Conservation (phyloP, 2,329 filamentous ascomycete genomes). For the Microsporum canis region DNA sequence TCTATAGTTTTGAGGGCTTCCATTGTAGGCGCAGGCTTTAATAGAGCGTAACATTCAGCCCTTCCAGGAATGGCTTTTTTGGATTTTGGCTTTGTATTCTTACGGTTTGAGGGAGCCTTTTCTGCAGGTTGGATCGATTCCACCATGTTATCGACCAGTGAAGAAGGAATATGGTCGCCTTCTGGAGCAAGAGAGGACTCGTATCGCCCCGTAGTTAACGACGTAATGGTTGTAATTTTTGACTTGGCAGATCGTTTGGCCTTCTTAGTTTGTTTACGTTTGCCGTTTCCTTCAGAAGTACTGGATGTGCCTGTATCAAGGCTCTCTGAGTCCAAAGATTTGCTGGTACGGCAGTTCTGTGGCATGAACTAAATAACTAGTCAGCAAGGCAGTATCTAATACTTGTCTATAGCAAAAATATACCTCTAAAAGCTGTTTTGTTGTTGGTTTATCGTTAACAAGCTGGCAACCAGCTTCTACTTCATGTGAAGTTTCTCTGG, state of each 20-base stretch:
- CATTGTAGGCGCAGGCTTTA: constrained; percentile 54
- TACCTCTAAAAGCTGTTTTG: constrained; percentile 31
- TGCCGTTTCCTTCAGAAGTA: not conserved
- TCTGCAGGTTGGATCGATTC: constrained; percentile 9
- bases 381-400: not conserved
- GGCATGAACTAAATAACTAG: not conserved
- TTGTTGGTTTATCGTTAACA: constrained; percentile 21
- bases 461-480: constrained; percentile 13
- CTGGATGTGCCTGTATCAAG: not conserved
- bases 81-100: constrained; percentile 33
- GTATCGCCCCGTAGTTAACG: constrained; percentile 63
- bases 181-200: constrained; percentile 24
- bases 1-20: constrained; percentile 55
- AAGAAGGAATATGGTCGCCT: constrained; percentile 15
- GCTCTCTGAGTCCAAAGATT: not conserved
- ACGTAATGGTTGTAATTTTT: constrained; percentile 69
- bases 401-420: not conserved
- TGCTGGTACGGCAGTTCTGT: not conserved
- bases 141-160: constrained; percentile 16
- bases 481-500: constrained; percentile 6
- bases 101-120: constrained; percentile 18
- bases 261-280: constrained; percentile 26
- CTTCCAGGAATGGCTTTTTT: constrained; percentile 26
- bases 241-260: constrained; percentile 20
- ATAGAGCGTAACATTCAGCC: constrained; percentile 42